Conservation (phyloP, 768 basidiomycete genomes). For the Mycena latifolia region DNA sequence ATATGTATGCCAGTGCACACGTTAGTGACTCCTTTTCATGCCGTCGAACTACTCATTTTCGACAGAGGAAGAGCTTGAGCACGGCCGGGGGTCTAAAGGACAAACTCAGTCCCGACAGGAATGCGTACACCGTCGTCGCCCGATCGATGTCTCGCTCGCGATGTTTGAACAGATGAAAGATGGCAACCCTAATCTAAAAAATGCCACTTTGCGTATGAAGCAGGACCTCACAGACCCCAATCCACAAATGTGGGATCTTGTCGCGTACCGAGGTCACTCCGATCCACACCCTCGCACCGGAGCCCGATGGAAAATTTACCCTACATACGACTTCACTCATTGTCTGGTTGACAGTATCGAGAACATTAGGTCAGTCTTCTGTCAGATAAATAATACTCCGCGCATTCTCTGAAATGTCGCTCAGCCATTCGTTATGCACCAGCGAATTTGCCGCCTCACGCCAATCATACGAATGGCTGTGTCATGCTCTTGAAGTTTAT, state of each 20-base stretch:
- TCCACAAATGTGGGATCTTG: conserved; percentile 99
- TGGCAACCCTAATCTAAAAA: conserved; percentile 89
- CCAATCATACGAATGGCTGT: conserved; percentile 99
- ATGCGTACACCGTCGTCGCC: conserved; percentile 88
- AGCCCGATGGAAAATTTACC: conserved; percentile 95
- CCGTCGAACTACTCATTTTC: neutral
- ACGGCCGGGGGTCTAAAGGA: conserved; percentile 85
- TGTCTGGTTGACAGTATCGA: conserved; percentile 98
- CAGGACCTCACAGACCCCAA: conserved; percentile 92
- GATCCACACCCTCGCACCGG: conserved; percentile 93
- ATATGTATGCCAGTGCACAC: conserved; percentile 95
- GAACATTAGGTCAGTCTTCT: conserved; percentile 85
- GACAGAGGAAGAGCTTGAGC: conserved; percentile 92
- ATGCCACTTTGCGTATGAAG: conserved; percentile 96
- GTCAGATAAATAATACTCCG: conserved; percentile 4
- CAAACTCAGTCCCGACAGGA: conserved; percentile 67
- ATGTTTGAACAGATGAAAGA: conserved; percentile 95
- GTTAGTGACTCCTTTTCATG: conserved; percentile 59
- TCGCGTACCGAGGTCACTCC: conserved; percentile 94
- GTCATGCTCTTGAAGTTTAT: conserved; percentile 94
- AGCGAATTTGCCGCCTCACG: conserved; percentile 95
- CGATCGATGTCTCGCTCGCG: conserved; percentile 82
- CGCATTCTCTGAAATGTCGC: neutral
- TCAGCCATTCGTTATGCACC: conserved; percentile 95
- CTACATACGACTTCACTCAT: conserved; percentile 98